Evolutionary conservation across 176 grass and related monocot species (phyloP), one percentile per base, ranked within the genome.

Genomic region (Juncus effusus): DNA sequence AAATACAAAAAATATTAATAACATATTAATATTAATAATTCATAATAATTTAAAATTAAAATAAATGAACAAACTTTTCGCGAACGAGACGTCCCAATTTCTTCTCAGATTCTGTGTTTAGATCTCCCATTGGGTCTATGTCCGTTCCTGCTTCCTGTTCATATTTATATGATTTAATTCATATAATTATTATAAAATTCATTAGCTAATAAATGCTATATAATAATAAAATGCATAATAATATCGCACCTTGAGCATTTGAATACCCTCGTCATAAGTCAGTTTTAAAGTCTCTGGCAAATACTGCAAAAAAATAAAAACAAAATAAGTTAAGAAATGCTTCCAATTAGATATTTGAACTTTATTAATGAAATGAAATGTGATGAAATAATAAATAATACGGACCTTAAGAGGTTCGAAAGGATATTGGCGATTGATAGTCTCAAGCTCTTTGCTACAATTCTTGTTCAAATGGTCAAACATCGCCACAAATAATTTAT

Each of bases 401-500:
- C 1, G 65, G 69, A 96, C 93, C 85, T 89, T 91, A 10, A 97
- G 60, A 60, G 93, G 75, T 79, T 91, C 78, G 76, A 96, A 96
- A 6, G 87, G 92, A 73, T 83, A 96, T 39, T 96, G 87, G 39
- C 71, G 82, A 63, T 96, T 96, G 73, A 96, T 88, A 7, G 79
- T 83, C 62, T 91, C 84, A 6, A 96, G 87, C 72, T 96, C 87
- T 64, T 66, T 86, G 40, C 78, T 77, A 59, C 84, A 88, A 61
- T 88, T 83, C 76, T 91, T 83, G 51, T 76, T 86, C 58, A 99
- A 77, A 60, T 99, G 80, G 72, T 99, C 87, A 80, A 99, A 99
- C 77, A 99, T 93, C 69, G 80, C 66, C 6, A 99, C 78, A 12
- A 99, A 99, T 61, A 99, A 84, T 57, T 78, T 79, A 84, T 89